These are phyloP conservation scores for Trypanosoma platydactyli DNA, from an alignment of 208 protist genomes.

Conservation along the genomic window DNA sequence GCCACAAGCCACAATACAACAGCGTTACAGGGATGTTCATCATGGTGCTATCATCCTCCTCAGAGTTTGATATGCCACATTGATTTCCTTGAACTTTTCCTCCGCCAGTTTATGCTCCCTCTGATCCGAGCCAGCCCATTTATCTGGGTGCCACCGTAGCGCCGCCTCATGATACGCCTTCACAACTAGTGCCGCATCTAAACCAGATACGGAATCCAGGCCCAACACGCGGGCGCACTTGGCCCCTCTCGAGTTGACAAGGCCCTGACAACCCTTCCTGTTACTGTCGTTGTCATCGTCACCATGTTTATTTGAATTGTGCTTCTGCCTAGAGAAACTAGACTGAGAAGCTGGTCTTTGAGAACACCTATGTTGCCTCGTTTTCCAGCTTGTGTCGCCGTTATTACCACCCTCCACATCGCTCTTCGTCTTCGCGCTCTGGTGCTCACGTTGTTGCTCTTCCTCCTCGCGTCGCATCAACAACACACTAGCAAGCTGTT, in stretches of 20 bases:
- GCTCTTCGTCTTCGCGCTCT: too few species aligned
- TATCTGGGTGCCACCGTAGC: constrained; percentile 90
- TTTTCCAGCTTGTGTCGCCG: background rate
- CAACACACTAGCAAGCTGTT: constrained; percentile 36
- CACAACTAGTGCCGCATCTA: constrained; percentile 49
- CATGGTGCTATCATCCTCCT: constrained; percentile 36
- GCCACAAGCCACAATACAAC: too few species aligned
- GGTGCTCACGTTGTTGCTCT: background rate
- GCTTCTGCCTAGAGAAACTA: background rate
- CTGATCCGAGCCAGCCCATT: constrained; percentile 60
- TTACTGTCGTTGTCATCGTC: constrained; percentile 1
- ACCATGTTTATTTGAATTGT: background rate
- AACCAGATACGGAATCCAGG: constrained; percentile 18
- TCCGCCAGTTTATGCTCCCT: constrained; percentile 63
- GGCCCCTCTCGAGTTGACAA: background rate
- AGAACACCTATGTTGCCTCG: too few species aligned
- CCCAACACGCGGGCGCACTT: constrained; percentile 13
- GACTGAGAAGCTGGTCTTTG: background rate
- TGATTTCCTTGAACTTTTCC: constrained; percentile 83
- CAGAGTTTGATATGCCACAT: constrained; percentile 69
- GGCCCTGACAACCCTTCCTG: background rate
- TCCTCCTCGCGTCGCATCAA: constrained; percentile 21
- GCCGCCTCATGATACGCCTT: constrained; percentile 87
- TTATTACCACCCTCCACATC: background rate
- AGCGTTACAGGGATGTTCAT: background rate